These are phyloP conservation scores for Marchantia paleacea DNA, from an alignment of 225 moss, liverwort and hornwort genomes.

Conservation along the genomic window DNA sequence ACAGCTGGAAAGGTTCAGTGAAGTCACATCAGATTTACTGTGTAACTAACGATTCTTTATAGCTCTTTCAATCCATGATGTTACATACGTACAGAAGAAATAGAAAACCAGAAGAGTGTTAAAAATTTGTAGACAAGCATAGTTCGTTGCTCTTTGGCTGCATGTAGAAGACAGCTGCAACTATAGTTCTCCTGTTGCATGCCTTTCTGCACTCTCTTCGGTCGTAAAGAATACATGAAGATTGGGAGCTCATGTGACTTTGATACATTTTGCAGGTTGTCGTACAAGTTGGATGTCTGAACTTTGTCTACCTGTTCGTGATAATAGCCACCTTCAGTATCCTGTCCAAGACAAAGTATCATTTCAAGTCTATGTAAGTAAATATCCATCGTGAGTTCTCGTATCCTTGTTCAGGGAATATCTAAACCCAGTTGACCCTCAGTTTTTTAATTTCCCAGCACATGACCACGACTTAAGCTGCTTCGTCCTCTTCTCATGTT, in stretches of 20 bases:
- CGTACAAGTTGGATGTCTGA: conserved; percentile 57
- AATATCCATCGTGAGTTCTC: conserved; percentile 15
- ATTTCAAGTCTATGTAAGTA: conserved; percentile 58
- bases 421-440: too few relatives aligned
- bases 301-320: conserved; percentile 47
- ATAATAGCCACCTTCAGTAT: conserved; percentile 43
- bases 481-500: not conserved
- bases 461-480: not conserved
- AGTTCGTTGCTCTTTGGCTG: not conserved
- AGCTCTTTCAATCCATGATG: not conserved
- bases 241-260: conserved; percentile 10
- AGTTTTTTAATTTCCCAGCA: too few relatives aligned
- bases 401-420: not conserved
- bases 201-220: not conserved
- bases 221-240: not conserved
- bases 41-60: conserved; percentile 4
- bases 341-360: conserved; percentile 42
- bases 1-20: conserved; percentile 62
- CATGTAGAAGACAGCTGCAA: not conserved
- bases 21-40: not conserved
- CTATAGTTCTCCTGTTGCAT: not conserved
- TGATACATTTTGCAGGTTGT: conserved; percentile 48
- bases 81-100: not conserved
- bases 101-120: not conserved
- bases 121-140: not conserved